Percentiles rank a stretch among this genome's conserved stretches.
phyloP scores from a whole-genome alignment of 306 rosid species.

The Betula pendula region DNA sequence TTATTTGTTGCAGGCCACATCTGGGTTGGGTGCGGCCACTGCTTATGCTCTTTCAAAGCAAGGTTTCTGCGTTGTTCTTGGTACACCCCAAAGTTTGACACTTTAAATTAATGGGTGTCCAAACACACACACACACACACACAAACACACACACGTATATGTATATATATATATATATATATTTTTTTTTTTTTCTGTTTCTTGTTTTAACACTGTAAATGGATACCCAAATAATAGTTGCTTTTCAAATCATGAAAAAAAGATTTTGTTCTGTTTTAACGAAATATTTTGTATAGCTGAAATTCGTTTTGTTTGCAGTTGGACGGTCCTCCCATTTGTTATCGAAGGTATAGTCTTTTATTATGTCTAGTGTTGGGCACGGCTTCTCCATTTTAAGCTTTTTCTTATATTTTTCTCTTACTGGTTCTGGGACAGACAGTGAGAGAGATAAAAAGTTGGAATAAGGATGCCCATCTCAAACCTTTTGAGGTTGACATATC shows the following conservation, averaged over 20 bases:
- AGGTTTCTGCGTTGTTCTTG: constrained; percentile 75
- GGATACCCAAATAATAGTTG: neutral
- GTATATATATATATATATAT: too few relatives aligned
- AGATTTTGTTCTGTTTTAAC: neutral
- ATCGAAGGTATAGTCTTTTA: constrained; percentile 49
- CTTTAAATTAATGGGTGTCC: neutral
- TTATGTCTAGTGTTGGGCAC: constrained; percentile 8
- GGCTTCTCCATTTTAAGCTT: neutral
- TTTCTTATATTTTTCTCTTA: constrained; percentile 15
- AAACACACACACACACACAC: too few relatives aligned
- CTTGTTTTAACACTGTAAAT: neutral
- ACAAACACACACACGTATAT: too few relatives aligned
- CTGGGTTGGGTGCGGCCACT: constrained; percentile 82
- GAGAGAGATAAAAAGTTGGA: constrained; percentile 55
- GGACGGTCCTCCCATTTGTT: constrained; percentile 68
- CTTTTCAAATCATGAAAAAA: constrained; percentile 14
- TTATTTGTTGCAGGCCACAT: constrained; percentile 64
- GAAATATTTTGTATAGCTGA: constrained; percentile 17
- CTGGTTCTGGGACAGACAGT: constrained; percentile 53
- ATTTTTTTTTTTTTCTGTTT: neutral
- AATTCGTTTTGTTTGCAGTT: constrained; percentile 60
- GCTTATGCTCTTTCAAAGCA: constrained; percentile 65
- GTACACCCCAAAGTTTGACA: constrained; percentile 25
- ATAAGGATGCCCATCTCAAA: constrained; percentile 57
- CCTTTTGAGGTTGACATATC: constrained; percentile 71